These are phyloP conservation scores for Cercospora zeae-maydis DNA, from an alignment of 2,329 filamentous ascomycete genomes.

Conservation along the genomic window DNA sequence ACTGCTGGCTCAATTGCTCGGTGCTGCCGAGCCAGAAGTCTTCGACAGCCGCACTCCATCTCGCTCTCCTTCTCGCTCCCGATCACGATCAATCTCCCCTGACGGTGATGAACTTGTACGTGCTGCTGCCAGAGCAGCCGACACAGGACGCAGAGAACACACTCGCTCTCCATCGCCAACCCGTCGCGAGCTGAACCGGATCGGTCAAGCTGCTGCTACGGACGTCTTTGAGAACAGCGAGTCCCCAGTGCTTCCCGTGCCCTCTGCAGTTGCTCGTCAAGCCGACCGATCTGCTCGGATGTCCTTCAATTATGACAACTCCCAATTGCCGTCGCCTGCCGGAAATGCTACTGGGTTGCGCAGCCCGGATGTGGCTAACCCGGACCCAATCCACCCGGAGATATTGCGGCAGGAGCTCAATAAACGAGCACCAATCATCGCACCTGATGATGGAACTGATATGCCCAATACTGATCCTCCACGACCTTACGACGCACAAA, in stretches of 20 bases:
- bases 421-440: neutral
- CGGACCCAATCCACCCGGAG: conserved; percentile 4
- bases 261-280: neutral
- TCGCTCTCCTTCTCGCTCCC: neutral
- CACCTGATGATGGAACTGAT: conserved; percentile 5
- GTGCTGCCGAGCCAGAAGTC: conserved; percentile 3
- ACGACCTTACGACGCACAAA: conserved; percentile 6
- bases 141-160: neutral
- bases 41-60: conserved; percentile 4
- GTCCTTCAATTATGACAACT: neutral
- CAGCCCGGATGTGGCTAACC: conserved; percentile 5
- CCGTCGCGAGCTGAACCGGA: conserved; percentile 2
- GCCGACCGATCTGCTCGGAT: conserved; percentile 1
- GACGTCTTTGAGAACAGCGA: conserved; percentile 8
- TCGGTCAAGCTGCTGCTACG: conserved; percentile 3
- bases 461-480: conserved; percentile 8
- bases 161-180: conserved; percentile 8
- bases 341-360: conserved; percentile 11
- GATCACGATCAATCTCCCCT: conserved; percentile 4
- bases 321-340: conserved; percentile 3
- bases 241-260: neutral
- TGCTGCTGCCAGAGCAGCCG: conserved; percentile 4
- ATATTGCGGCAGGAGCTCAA: conserved; percentile 5
- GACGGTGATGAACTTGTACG: conserved; percentile 6
- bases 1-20: conserved; percentile 14